phyloP scores from a whole-genome alignment of 208 protist genomes.

The Naegleria lovaniensis region DNA sequence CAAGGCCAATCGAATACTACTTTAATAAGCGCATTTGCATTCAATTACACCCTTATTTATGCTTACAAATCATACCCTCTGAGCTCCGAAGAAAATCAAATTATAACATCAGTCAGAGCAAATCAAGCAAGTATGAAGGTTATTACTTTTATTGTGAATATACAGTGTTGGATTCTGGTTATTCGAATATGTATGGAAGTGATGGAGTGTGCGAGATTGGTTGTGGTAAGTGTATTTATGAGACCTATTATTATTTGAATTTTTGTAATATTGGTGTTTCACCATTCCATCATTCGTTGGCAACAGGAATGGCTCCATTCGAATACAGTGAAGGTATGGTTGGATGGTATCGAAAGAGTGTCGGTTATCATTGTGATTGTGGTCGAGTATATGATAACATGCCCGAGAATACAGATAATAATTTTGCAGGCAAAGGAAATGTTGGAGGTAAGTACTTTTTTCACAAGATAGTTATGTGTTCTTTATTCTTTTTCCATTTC shows the following conservation, averaged over 20 bases:
- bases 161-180: background rate
- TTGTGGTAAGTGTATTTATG: too few species aligned
- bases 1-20: background rate
- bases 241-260: too few species aligned
- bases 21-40: background rate
- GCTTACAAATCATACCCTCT: background rate
- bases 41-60: background rate
- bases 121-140: background rate
- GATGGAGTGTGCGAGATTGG: background rate
- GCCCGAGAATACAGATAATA: background rate
- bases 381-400: background rate
- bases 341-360: background rate
- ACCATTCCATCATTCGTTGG: background rate
- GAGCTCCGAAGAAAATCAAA: background rate
- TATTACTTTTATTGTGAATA: background rate
- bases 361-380: background rate
- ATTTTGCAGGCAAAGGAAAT: background rate
- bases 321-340: background rate
- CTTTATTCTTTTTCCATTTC: too few species aligned
- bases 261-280: too few species aligned
- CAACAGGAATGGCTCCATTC: background rate
- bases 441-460: background rate
- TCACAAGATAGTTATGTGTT: too few species aligned
- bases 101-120: background rate
- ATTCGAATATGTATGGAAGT: background rate